Evolutionary conservation across 1,284 basidiomycete genomes (phyloP).

Genomic region (Tylopilus orsonianus): DNA sequence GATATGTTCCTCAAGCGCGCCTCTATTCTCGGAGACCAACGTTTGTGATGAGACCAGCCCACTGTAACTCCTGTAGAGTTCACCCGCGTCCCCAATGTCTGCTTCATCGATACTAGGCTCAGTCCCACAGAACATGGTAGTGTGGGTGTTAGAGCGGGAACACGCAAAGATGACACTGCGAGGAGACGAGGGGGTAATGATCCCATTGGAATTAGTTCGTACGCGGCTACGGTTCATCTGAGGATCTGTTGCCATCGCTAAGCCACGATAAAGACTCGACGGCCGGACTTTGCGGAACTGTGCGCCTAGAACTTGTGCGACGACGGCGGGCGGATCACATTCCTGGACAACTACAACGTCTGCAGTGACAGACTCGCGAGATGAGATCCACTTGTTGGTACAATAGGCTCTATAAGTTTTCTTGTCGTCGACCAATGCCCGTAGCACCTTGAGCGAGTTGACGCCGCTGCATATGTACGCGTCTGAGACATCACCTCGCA

Average conservation of each 20-base stretch:
- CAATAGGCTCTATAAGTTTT: slow-evolving; percentile 53
- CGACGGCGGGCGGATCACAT: slow-evolving; percentile 37
- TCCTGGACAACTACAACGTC: slow-evolving; percentile 51
- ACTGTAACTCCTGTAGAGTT: slow-evolving; percentile 20
- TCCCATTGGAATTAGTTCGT: slow-evolving; percentile 32
- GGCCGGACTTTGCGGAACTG: slow-evolving; percentile 56
- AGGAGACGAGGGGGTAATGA: slow-evolving; percentile 27
- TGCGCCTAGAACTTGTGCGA: slow-evolving; percentile 55
- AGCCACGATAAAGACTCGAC: slow-evolving; percentile 44
- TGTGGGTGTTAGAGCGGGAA: slow-evolving; percentile 29
- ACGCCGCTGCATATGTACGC: slow-evolving; percentile 64
- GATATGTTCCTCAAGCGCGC: slow-evolving; percentile 28
- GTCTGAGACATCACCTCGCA: slow-evolving; percentile 48
- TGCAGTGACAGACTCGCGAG: slow-evolving; percentile 43
- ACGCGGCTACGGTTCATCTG: slow-evolving; percentile 12
- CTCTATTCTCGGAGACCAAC: slow-evolving; percentile 28
- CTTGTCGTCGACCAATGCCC: slow-evolving; percentile 41
- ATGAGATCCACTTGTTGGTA: slow-evolving; percentile 42
- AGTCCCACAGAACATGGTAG: slow-evolving; percentile 11
- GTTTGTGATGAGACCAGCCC: slow-evolving; percentile 36
- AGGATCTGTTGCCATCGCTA: slow-evolving; percentile 37
- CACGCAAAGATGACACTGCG: slow-evolving; percentile 30
- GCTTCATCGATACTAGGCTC: slow-evolving; percentile 7
- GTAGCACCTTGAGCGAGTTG: slow-evolving; percentile 46
- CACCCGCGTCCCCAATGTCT: slow-evolving; percentile 1